phyloP scores from a whole-genome alignment of 148 eudicot genomes.

The Vaccinium myrtillus region DNA sequence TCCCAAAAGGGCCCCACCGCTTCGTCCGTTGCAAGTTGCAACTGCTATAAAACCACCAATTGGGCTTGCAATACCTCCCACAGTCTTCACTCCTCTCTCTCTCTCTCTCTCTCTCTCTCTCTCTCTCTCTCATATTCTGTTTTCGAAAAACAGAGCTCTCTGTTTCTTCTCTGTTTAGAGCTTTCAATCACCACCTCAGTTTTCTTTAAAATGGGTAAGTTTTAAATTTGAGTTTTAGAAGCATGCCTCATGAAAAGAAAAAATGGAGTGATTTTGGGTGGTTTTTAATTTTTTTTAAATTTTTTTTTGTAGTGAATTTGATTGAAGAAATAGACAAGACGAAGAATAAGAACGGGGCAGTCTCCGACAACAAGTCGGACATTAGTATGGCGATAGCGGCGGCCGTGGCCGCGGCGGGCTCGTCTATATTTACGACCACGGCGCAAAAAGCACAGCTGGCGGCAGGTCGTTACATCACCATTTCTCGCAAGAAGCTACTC shows the following conservation, averaged over 20 bases:
- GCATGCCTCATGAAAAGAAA: background rate
- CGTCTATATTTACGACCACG: background rate
- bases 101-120: background rate
- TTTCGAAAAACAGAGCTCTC: background rate
- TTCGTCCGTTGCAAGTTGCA: background rate
- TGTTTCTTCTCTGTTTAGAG: background rate
- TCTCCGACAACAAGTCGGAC: background rate
- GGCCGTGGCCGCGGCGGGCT: background rate
- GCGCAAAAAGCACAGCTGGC: constrained; percentile 25
- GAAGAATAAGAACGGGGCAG: background rate
- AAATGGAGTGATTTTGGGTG: background rate
- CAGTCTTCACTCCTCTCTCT: background rate
- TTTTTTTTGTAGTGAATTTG: too few relatives aligned
- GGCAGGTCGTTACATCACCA: constrained; percentile 42
- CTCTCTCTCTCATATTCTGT: background rate
- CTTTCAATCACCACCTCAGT: background rate
- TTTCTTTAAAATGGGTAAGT: background rate
- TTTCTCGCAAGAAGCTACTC: constrained; percentile 40
- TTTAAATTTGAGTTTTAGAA: background rate
- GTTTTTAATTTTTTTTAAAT: too few relatives aligned
- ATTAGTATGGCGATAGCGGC: background rate
- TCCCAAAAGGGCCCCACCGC: background rate
- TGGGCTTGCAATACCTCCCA: too few relatives aligned
- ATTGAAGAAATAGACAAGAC: background rate
- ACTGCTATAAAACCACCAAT: background rate